Base-by-base conservation (phyloP, 169 alveolate genomes). In the Eimeria maxima region DNA sequence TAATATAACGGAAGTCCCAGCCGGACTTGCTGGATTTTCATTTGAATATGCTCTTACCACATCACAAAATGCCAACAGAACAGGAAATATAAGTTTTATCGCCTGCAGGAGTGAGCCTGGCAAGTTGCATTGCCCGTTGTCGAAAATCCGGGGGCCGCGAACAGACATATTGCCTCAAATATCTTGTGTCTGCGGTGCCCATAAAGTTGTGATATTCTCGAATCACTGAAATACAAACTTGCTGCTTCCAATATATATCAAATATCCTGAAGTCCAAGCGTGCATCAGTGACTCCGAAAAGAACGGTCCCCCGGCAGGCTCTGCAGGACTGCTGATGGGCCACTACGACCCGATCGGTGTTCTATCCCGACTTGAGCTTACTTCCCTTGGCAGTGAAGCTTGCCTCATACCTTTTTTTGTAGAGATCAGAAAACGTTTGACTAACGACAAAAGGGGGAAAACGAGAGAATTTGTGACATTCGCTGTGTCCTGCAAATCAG, bases 121-220 rank as follows among this genome's bases (percentile, higher is more conserved):
- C 22, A 76, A 42, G 88, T 8, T 76, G 38, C 24, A 47, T 18
- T 45, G 57, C 88, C 67, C 67, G 3, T 24, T 24, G 57, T 47
- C 65, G 88, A 65, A 44, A 24, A 76, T 45, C 44, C 65, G 67
- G 44, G 33, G 88, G 47, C 47, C n/a, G 88, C 67, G 24, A 65
- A 8, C 65, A 42, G 88, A 42, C 88, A 76, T 76, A 6, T 63
- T 76, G 38, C 65, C 65, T 45, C 67, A 22, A 44, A 76, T n/a
- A 76, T 76, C 33, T 24, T 33, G 2, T 16, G 20, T 76, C 44
- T 47, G 53, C 81, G 50, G 47, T 50, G 53, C 27, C 24, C 38
- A 33, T 33, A 33, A 53, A 33, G 29, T 71, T 71, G 16, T 71
- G 47, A 47, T 33, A 14, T 33, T 24, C 50, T 71, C 29, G n/a